Conservation (phyloP, 768 basidiomycete genomes). For the Inosperma sp. region DNA sequence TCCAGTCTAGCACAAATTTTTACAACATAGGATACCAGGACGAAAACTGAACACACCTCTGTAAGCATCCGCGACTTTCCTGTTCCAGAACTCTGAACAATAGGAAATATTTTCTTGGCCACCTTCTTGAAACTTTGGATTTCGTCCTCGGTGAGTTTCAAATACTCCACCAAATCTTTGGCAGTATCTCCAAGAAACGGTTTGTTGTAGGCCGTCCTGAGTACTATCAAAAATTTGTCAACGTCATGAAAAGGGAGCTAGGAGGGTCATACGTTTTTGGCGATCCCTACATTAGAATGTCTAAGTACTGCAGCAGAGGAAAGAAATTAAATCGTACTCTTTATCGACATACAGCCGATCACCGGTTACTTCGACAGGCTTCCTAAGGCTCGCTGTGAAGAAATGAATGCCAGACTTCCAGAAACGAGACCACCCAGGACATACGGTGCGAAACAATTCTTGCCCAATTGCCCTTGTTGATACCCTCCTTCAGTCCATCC, state of each 20-base stretch:
- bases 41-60: slow-evolving; percentile 1
- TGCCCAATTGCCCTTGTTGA: neutral
- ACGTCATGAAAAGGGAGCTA: neutral
- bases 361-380: neutral
- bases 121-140: neutral
- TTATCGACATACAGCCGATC: neutral
- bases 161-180: neutral
- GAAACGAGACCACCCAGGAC: neutral
- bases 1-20: slow-evolving; percentile 11
- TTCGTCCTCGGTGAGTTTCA: neutral
- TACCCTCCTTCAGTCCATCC: neutral
- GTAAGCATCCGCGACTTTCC: slow-evolving; percentile 6
- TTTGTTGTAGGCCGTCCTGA: neutral
- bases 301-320: slow-evolving; percentile 2
- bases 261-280: neutral
- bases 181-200: slow-evolving; percentile 7
- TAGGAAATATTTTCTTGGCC: neutral
- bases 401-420: neutral
- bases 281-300: neutral
- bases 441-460: neutral
- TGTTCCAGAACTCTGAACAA: slow-evolving; percentile 4
- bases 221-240: slow-evolving; percentile 1
- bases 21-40: neutral
- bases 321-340: neutral
- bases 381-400: slow-evolving; percentile 2